A percentile compares a stretch with the other conserved stretches of the same genome.
These are phyloP conservation scores for Pichia gijzeniarum DNA, from an alignment of 805 yeast species.

Conservation along the genomic window DNA sequence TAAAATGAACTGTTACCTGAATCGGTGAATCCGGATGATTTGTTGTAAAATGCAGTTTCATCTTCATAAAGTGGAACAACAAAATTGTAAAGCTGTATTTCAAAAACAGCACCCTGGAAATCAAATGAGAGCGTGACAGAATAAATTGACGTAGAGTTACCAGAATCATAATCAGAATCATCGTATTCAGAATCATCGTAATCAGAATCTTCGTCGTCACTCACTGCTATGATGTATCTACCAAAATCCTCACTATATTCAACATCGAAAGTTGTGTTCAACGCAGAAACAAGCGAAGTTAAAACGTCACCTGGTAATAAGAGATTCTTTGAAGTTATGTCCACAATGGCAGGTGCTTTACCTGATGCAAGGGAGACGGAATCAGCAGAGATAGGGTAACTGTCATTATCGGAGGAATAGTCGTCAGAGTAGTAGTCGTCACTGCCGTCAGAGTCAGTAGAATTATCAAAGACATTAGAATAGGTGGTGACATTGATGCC, in stretches of 20 bases:
- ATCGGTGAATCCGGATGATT: not conserved
- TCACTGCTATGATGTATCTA: slow-evolving; percentile 3
- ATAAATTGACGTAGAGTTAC: too few relatives aligned
- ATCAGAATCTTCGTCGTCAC: not conserved
- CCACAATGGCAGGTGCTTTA: slow-evolving; percentile 6
- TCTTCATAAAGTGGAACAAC: slow-evolving; percentile 5
- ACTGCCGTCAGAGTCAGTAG: not conserved
- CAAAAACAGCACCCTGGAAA: slow-evolving; percentile 46
- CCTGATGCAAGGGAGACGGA: not conserved
- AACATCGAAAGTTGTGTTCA: slow-evolving; percentile 4
- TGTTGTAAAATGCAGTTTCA: slow-evolving; percentile 8
- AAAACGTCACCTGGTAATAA: slow-evolving; percentile 10
- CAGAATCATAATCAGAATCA: not conserved
- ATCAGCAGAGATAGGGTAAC: not conserved
- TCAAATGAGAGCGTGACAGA: slow-evolving; percentile 31
- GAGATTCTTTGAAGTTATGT: slow-evolving; percentile 4
- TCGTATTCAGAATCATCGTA: not conserved
- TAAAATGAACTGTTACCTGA: slow-evolving; percentile 11
- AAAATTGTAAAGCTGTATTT: slow-evolving; percentile 35
- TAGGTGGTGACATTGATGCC: not conserved
- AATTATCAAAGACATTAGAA: not conserved
- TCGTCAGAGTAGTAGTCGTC: not conserved
- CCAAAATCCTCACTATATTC: slow-evolving; percentile 8
- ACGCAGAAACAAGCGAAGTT: not conserved
- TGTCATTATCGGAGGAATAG: not conserved